Evolutionary conservation across 2,329 filamentous ascomycete species (phyloP), one percentile per base, ranked within the genome.

Genomic region (Onygena corvina): DNA sequence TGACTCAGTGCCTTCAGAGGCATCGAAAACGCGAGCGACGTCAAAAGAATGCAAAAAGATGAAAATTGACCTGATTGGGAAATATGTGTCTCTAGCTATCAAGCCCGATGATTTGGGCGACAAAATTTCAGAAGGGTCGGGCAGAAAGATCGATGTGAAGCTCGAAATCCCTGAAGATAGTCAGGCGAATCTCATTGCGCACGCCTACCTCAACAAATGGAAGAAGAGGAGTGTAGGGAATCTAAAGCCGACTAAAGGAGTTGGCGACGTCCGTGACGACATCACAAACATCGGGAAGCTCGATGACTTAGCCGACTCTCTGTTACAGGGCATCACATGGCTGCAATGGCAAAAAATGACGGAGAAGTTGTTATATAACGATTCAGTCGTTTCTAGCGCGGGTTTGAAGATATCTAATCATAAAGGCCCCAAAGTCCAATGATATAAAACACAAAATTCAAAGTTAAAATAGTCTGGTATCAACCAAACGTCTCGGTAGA

Each of bases 281-380:
- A 20, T 33, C n/a, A 7, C 44, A 3, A 47, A 54, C 23, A 56
- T 64, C 29, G 62, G 59, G n/a, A 92, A 92, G 64, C 64, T 90
- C 48, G 86, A 93, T 64, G 86, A 93, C 67, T 66, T 93, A 46
- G 83, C 86, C 0, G 86, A 93, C 67, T 84, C 81, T 61, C 67
- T 92, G 21, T 62, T 92, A 48, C 86, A 93, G 63, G 86, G 80
- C 1, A 72, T 86, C 51, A 81, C 84, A 2, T 90, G 84, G 80
- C 64, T 86, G 31, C 73, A 80, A 52, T 93, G 86, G 86, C 78
- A 87, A 60, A 59, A 53, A 6, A 64, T 62, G 59, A 57, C 61
- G 35, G 57, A 60, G 33, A 51, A 56, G 11, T 47, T 68, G 44
- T 51, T 50, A 9, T 47, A 46, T 2, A 58, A 59, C 27, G 63